A percentile compares a stretch with the other conserved stretches of the same genome.
Evolutionary conservation across 805 yeast species (phyloP).

Genomic region (Saccharomycopsis olivae): DNA sequence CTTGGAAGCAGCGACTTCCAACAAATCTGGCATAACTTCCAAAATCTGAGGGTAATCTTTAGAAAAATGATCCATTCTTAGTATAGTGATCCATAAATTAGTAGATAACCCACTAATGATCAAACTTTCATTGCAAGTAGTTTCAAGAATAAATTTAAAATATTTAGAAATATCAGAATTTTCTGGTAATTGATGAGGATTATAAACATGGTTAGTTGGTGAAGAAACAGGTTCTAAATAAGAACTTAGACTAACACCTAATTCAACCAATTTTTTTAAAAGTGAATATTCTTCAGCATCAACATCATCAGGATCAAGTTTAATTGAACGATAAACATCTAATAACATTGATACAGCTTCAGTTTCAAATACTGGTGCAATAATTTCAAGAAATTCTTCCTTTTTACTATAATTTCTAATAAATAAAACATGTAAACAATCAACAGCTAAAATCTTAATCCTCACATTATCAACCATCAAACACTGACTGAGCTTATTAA

Average conservation of each 20-base stretch:
- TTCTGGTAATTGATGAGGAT: conserved; percentile 30
- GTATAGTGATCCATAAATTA: conserved; percentile 88
- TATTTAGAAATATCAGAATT: conserved; percentile 57
- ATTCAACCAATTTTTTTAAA: conserved; percentile 82
- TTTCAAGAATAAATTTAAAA: conserved; percentile 62
- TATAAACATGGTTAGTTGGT: conserved; percentile 22
- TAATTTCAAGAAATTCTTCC: conserved; percentile 64
- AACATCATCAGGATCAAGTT: conserved; percentile 55
- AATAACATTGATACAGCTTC: conserved; percentile 65
- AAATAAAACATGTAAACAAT: conserved; percentile 80
- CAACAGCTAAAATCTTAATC: conserved; percentile 76
- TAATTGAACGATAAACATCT: conserved; percentile 45
- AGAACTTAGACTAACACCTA: conserved; percentile 80
- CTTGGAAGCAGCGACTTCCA: conserved; percentile 70
- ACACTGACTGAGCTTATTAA: conserved; percentile 51
- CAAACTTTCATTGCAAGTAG: conserved; percentile 76
- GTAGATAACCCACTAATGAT: conserved; percentile 85
- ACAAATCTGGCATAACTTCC: conserved; percentile 49
- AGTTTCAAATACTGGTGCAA: conserved; percentile 65
- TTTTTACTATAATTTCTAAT: conserved; percentile 61
- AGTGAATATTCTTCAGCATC: conserved; percentile 76
- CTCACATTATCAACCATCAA: conserved; percentile 49
- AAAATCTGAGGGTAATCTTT: conserved; percentile 9
- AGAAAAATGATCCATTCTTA: conserved; percentile 69
- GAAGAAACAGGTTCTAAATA: conserved; percentile 43